Base-by-base conservation (phyloP, 768 basidiomycete species). In the Antrodiella citrinella region DNA sequence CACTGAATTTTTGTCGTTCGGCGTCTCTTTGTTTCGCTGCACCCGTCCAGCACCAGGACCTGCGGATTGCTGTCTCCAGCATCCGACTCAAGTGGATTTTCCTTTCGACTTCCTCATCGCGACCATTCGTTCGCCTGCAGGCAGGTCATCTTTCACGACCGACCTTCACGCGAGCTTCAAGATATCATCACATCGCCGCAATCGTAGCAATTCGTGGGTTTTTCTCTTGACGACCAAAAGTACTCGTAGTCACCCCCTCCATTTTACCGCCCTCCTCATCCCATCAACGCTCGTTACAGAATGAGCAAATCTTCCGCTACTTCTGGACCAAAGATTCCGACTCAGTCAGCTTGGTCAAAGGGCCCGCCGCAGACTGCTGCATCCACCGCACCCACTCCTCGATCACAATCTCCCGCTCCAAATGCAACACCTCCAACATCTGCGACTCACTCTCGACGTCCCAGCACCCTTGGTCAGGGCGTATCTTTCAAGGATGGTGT, bases 231-330 rank as follows among this genome's bases (percentile, higher is more conserved):
- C 30, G 30, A 35, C 30, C 30, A 35, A 35, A 35, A 35, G 30
- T 35, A 35, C 30, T 35, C 30, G 30, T 35, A 35, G 30, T 47
- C 19, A 2, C 50, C 47, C 52, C 22, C 24, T 53, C 39, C 58
- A 54, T 50, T 40, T 51, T 47, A 7, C 30, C 30, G 26, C 24
- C 48, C 39, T 30, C 5, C 44, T 19, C 15, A 35, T 35, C 30
- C 15, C 30, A 15, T 23, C 47, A 25, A 26, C 25, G 35, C 23
- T 38, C 21, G 18, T 38, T 25, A 7, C 57, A 90, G 87, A 90
- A 94, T 94, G 91, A 94, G 88, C 88, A 92, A 85, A 84, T 80
- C 80, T 72, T 82, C 86, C 59, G 78, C 84, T 68, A 75, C 80
- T 68, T 72, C 85, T 68, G 73, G 72, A 73, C 67, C 78, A 72